phyloP scores from a whole-genome alignment of 371 early-diverging fungal genomes.

The Chytridium lagenaria region DNA sequence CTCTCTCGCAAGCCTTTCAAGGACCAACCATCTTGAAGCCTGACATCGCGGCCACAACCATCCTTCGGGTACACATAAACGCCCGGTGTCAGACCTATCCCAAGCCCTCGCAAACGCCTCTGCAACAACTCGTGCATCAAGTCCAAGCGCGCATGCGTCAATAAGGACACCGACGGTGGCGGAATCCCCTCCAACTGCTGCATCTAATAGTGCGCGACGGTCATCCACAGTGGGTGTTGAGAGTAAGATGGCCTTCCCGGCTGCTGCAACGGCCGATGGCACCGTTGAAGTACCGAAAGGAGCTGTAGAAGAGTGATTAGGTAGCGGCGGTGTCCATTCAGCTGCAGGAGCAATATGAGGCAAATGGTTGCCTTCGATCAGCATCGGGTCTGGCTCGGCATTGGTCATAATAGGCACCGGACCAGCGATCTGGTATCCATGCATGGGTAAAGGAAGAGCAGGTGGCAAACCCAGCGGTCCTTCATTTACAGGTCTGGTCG shows the following conservation, averaged over 20 bases:
- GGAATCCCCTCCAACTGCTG: constrained; percentile 28
- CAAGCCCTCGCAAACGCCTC: constrained; percentile 41
- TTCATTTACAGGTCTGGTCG: not conserved
- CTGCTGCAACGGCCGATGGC: not conserved
- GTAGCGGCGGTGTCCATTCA: not conserved
- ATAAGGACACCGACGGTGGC: constrained; percentile 23
- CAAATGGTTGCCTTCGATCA: not conserved
- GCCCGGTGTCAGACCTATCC: constrained; percentile 31
- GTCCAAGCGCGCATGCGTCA: constrained; percentile 20
- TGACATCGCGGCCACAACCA: constrained; percentile 38
- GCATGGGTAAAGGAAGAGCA: not conserved
- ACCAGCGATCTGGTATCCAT: not conserved
- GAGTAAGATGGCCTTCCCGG: constrained; percentile 3
- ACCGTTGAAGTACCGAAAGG: not conserved
- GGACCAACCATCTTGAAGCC: constrained; percentile 26
- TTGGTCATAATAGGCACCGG: not conserved
- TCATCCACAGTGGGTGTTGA: constrained; percentile 30
- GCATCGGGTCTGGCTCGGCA: not conserved
- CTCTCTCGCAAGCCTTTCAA: constrained; percentile 32
- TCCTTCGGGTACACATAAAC: constrained; percentile 23
- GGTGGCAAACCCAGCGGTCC: not conserved
- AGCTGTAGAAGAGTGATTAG: not conserved
- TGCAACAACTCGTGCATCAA: constrained; percentile 30
- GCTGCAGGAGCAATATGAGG: not conserved
- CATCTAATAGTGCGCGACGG: constrained; percentile 34